These are phyloP conservation scores for Boletellus emodensis DNA, from an alignment of 768 basidiomycete genomes.

Conservation along the genomic window DNA sequence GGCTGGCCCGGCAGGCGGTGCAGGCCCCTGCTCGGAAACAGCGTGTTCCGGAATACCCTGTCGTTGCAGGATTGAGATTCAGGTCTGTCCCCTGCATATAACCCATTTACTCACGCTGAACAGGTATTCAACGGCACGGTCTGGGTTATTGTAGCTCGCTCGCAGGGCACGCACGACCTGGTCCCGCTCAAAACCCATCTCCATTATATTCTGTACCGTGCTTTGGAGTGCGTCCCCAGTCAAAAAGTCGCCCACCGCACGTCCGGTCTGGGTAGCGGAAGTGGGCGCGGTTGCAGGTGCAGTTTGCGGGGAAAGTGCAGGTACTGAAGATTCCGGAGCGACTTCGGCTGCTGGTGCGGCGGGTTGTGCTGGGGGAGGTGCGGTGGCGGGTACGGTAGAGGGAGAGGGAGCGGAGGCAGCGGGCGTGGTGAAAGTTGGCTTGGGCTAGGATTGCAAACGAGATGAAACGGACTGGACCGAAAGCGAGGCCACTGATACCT, in stretches of 20 bases:
- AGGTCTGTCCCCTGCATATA: neutral
- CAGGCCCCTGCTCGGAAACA: neutral
- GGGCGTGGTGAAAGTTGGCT: constrained; percentile 38
- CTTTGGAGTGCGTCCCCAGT: constrained; percentile 72
- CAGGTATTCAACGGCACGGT: constrained; percentile 97
- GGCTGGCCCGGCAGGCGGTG: constrained; percentile 41
- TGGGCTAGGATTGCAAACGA: constrained; percentile 42
- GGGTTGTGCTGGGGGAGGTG: constrained; percentile 21
- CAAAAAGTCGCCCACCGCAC: constrained; percentile 59
- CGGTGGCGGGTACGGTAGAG: neutral
- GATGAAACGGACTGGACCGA: constrained; percentile 1
- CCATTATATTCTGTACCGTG: constrained; percentile 78
- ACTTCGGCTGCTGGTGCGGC: constrained; percentile 30
- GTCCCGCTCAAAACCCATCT: constrained; percentile 92
- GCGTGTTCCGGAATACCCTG: constrained; percentile 81
- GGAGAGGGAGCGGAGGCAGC: constrained; percentile 24
- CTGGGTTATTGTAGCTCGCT: constrained; percentile 96
- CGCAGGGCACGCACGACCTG: constrained; percentile 81
- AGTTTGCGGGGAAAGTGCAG: constrained; percentile 32
- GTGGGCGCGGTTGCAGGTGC: constrained; percentile 26
- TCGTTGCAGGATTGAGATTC: constrained; percentile 8
- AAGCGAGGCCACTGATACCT: constrained; percentile 49
- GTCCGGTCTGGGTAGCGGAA: constrained; percentile 26
- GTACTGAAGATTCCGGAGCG: constrained; percentile 31
- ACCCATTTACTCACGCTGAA: constrained; percentile 63